Percentiles rank a stretch among this genome's conserved stretches.
phyloP scores from a whole-genome alignment of 78 protist genomes.

The Reticulomyxa filosa region DNA sequence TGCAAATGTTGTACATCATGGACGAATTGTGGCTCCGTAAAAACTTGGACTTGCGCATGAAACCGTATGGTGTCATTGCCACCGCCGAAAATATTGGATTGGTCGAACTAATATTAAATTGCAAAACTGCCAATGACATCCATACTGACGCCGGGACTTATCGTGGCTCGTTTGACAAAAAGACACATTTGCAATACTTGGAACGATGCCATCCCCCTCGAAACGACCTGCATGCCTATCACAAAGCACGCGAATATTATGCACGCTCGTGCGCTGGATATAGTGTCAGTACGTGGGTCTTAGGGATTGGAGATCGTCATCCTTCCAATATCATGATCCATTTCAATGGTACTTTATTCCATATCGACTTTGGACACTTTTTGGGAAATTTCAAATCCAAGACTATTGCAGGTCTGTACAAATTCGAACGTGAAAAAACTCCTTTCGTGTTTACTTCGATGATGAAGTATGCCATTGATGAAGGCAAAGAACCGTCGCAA shows the following conservation, averaged over 20 bases:
- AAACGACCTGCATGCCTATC: too few species aligned
- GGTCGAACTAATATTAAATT: too few species aligned
- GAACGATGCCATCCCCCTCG: too few species aligned
- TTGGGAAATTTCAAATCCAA: conserved; percentile 11
- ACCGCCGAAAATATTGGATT: conserved; percentile 5
- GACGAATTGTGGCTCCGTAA: not conserved
- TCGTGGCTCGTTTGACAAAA: too few species aligned
- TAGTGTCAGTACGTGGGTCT: not conserved
- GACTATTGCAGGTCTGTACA: too few species aligned
- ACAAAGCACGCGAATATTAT: too few species aligned
- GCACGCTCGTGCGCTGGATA: not conserved
- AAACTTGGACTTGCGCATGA: not conserved
- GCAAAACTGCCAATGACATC: too few species aligned
- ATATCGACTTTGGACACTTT: conserved; percentile 15
- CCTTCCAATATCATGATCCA: not conserved
- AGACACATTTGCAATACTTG: too few species aligned
- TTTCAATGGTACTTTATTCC: conserved; percentile 6
- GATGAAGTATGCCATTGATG: conserved; percentile 19
- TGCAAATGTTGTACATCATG: not conserved
- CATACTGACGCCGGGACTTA: too few species aligned
- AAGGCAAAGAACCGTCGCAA: too few species aligned
- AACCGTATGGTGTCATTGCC: conserved; percentile 1
- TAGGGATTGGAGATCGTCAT: not conserved
- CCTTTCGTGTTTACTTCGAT: too few species aligned
- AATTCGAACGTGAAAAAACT: too few species aligned